Base-by-base conservation (phyloP, 192 early-diverging fungal genomes). In the Mortierella claussenii region DNA sequence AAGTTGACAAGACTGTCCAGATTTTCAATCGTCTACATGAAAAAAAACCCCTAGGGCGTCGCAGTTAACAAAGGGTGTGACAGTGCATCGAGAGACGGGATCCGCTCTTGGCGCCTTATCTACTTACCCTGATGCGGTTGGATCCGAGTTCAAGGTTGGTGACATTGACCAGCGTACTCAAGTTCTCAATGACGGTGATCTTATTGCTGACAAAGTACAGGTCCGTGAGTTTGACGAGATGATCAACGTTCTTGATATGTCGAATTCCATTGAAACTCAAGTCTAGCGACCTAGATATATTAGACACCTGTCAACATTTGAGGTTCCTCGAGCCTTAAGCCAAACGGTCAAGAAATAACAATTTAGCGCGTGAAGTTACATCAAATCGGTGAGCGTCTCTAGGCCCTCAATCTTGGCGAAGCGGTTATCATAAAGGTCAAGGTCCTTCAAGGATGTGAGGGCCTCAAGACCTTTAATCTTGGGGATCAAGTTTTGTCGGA, bases 341-440 rank as follows among this genome's bases (percentile, higher is more conserved):
- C n/a, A n/a, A n/a, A n/a, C n/a, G n/a, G n/a, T n/a, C n/a, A n/a
- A n/a, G n/a, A n/a, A n/a, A n/a, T n/a, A n/a, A n/a, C n/a, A n/a
- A n/a, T n/a, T n/a, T n/a, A n/a, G n/a, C n/a, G n/a, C n/a, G n/a
- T n/a, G n/a, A n/a, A n/a, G n/a, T 79, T 80, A 94, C 89, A 57
- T 82, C 44, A 98, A 80, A 30, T 87, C 75, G 2, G 64, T 65
- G 23, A 95, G 69, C 12, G 46, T 57, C 26, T 89, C 85, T 0
- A 97, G 46, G 2, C 88, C 87, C 28, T 90, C 83, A 23, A 97
- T 89, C 42, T 86, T 82, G 12, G 86, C 83, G 50, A 99, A 87
- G 13, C 92, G 89, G 84, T 99, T 99, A 79, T 99, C 97, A 78
- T 99, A 99, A 11, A 98, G 71, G 67, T 99, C 97, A 32, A 98